phyloP scores from a whole-genome alignment of 2,329 filamentous ascomycete species.

The Xylariaceae sp. region DNA sequence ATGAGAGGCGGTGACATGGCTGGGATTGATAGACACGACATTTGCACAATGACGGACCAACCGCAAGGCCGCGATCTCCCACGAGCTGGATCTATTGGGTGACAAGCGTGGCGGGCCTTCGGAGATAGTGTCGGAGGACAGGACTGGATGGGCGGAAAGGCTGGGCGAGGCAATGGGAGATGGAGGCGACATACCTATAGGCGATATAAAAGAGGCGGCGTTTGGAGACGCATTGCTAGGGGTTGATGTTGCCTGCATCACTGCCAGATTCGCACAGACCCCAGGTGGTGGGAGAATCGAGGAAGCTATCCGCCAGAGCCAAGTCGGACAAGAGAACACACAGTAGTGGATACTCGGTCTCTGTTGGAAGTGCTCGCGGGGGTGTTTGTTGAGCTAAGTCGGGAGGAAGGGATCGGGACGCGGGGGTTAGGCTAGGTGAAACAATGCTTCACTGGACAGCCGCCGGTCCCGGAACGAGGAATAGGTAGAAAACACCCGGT shows the following conservation, averaged over 20 bases:
- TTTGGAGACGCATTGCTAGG: constrained; percentile 44
- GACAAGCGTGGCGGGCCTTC: constrained; percentile 26
- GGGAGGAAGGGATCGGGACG: too few species aligned
- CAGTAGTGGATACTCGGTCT: too few species aligned
- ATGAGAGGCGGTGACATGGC: too few species aligned
- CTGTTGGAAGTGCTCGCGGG: too few species aligned
- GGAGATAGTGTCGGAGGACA: constrained; percentile 1
- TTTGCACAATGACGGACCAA: constrained; percentile 39
- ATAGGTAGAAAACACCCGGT: too few species aligned
- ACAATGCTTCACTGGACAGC: too few species aligned
- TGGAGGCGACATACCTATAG: constrained; percentile 48
- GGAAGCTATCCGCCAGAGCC: too few species aligned
- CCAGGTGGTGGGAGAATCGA: constrained; percentile 9
- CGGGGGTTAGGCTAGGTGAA: too few species aligned
- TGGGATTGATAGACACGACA: too few species aligned
- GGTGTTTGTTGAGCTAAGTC: too few species aligned
- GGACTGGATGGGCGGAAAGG: neutral
- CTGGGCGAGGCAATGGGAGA: constrained; percentile 3
- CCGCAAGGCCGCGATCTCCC: constrained; percentile 38
- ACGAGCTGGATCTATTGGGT: constrained; percentile 50
- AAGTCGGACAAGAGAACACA: too few species aligned
- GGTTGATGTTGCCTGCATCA: constrained; percentile 42
- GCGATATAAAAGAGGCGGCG: constrained; percentile 47
- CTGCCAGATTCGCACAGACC: constrained; percentile 37
- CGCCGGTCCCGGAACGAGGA: too few species aligned